Percentiles rank a stretch among this genome's conserved stretches.
Conservation (phyloP, 371 early-diverging fungal genomes). For the Smittium culicis region DNA sequence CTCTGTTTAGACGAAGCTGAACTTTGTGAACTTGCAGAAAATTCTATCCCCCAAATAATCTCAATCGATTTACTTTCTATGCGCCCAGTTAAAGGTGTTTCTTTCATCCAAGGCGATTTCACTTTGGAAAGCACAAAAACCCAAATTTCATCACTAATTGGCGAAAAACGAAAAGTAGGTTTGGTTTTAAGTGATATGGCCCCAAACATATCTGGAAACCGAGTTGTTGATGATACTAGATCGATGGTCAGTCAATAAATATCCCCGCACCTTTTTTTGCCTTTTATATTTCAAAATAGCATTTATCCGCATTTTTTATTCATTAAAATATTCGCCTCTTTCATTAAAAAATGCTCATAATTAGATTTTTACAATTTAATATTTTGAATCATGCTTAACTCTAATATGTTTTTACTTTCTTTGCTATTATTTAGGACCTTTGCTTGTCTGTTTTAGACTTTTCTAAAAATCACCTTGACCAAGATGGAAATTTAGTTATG, state of each 20-base stretch:
- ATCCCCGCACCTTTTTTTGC: too few species aligned
- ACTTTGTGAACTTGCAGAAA: background rate
- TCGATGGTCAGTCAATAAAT: constrained; percentile 20
- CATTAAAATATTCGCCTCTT: too few species aligned
- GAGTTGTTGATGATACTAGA: constrained; percentile 32
- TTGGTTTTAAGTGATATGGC: constrained; percentile 69
- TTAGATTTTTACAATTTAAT: too few species aligned
- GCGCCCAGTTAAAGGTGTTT: constrained; percentile 47
- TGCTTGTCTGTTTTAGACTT: constrained; percentile 51
- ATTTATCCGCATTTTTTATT: too few species aligned
- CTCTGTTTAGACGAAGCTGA: too few species aligned
- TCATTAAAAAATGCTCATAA: too few species aligned
- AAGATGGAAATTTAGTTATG: constrained; percentile 52
- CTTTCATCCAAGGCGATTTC: constrained; percentile 54
- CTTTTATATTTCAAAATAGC: too few species aligned
- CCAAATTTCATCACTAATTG: constrained; percentile 31
- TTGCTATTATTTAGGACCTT: constrained; percentile 32
- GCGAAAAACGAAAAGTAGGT: constrained; percentile 32
- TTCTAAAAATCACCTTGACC: constrained; percentile 41
- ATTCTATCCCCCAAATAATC: constrained; percentile 32
- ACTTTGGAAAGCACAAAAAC: constrained; percentile 24
- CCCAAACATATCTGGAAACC: constrained; percentile 53
- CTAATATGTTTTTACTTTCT: background rate
- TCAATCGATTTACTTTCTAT: constrained; percentile 61
- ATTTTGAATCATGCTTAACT: background rate